These are phyloP conservation scores for Aureobasidium sp. DNA, from an alignment of 2,329 filamentous ascomycete genomes.

Conservation along the genomic window DNA sequence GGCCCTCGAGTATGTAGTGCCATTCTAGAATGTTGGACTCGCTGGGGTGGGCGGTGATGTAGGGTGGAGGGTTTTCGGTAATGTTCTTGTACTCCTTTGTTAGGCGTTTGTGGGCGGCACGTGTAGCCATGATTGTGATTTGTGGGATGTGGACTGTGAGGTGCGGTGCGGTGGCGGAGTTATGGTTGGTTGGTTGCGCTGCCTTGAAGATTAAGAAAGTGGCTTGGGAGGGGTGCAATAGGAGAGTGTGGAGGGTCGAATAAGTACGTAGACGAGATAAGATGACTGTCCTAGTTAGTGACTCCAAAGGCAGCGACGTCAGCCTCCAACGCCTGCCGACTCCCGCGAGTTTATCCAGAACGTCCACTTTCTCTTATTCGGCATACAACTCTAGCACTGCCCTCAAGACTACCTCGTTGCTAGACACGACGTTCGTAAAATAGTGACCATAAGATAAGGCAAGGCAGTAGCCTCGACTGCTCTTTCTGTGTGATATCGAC, in stretches of 20 bases:
- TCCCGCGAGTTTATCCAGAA: neutral
- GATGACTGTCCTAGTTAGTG: neutral
- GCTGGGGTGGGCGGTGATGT: constrained; percentile 26
- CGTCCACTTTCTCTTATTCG: neutral
- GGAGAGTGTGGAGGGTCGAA: neutral
- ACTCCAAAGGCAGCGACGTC: neutral
- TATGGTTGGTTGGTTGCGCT: neutral
- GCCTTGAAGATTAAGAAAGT: neutral
- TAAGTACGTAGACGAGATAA: constrained; percentile 1
- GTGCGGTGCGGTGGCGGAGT: neutral
- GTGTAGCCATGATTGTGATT: constrained; percentile 27
- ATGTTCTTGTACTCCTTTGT: constrained; percentile 30
- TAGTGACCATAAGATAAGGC: neutral
- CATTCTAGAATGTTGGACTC: constrained; percentile 29
- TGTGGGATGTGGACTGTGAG: neutral
- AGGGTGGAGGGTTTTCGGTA: constrained; percentile 26
- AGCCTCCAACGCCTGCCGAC: neutral
- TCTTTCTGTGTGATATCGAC: neutral
- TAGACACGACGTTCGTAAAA: too few species aligned
- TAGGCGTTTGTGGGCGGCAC: constrained; percentile 31
- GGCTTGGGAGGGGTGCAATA: neutral
- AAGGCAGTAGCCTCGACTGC: too few species aligned
- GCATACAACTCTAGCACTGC: neutral
- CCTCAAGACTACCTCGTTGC: neutral
- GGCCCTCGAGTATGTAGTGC: constrained; percentile 70